phyloP scores from a whole-genome alignment of 2,329 filamentous ascomycete species.

The Aspergillus hortae region DNA sequence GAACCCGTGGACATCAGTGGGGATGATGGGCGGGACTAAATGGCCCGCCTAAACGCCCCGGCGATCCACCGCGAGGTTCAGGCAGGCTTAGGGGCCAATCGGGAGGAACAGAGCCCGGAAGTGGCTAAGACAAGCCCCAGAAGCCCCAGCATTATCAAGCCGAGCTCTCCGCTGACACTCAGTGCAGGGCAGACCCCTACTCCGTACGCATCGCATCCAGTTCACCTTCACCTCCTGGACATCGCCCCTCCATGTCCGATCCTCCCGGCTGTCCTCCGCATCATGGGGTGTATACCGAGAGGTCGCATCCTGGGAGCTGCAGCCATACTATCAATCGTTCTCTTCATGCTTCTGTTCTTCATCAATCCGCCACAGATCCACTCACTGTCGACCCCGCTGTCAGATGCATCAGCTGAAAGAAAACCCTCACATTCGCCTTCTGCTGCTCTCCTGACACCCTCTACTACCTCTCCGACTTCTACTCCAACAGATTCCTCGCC shows the following conservation, averaged over 20 bases:
- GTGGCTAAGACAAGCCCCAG: no score
- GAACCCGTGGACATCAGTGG: no score
- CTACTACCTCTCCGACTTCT: conserved; percentile 10
- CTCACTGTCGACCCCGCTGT: background rate
- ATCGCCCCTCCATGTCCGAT: background rate
- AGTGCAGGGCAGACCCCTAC: no score
- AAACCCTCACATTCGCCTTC: background rate
- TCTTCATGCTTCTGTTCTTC: conserved; percentile 1
- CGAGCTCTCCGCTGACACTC: no score
- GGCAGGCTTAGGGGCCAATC: no score
- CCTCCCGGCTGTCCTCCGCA: background rate
- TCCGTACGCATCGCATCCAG: background rate
- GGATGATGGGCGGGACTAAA: no score
- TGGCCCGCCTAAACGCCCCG: no score
- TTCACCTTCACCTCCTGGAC: background rate
- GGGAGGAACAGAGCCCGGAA: no score
- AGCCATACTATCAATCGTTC: background rate
- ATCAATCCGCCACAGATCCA: conserved; percentile 1
- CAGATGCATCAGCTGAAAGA: background rate
- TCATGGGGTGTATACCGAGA: background rate
- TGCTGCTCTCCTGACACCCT: background rate
- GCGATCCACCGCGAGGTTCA: no score
- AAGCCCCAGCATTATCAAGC: no score
- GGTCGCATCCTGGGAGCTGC: conserved; percentile 1
- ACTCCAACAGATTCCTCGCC: conserved; percentile 32